These are phyloP conservation scores for Aaosphaeria pasadenensis DNA, from an alignment of 2,329 filamentous ascomycete genomes.

Conservation along the genomic window DNA sequence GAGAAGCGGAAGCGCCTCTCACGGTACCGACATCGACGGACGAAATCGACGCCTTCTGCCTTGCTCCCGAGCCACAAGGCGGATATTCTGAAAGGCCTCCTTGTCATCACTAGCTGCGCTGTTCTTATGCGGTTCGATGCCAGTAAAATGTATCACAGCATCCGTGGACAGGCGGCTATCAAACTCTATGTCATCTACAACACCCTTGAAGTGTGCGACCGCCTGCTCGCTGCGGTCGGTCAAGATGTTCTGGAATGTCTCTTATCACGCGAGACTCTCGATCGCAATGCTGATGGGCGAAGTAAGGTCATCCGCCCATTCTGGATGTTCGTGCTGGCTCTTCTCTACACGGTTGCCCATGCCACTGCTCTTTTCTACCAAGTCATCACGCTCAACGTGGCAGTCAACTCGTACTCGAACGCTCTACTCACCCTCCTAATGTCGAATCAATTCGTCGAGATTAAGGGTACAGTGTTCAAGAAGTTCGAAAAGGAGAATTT, in stretches of 20 bases:
- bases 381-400: conserved; percentile 95
- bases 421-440: conserved; percentile 86
- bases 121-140: conserved; percentile 90
- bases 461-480: conserved; percentile 98
- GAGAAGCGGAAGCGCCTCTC: conserved; percentile 29
- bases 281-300: conserved; percentile 80
- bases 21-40: conserved; percentile 62
- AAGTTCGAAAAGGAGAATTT: conserved; percentile 97
- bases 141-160: conserved; percentile 96
- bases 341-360: conserved; percentile 85
- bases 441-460: conserved; percentile 98
- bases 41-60: conserved; percentile 80
- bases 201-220: conserved; percentile 87
- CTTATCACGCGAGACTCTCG: conserved; percentile 88
- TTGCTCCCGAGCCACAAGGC: conserved; percentile 90
- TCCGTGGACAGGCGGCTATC: conserved; percentile 92
- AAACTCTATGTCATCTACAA: conserved; percentile 99
- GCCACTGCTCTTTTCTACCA: conserved; percentile 91
- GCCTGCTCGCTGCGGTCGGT: conserved; percentile 83
- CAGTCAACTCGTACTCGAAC: conserved; percentile 98
- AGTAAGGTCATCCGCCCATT: conserved; percentile 88
- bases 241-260: conserved; percentile 96
- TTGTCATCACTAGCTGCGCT: conserved; percentile 82
- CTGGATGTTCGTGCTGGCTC: conserved; percentile 83
- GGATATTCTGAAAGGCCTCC: conserved; percentile 83